A percentile compares a stretch with the other conserved stretches of the same genome.
phyloP scores from a whole-genome alignment of 1,284 basidiomycete species.

The Irpex rosettiformis region DNA sequence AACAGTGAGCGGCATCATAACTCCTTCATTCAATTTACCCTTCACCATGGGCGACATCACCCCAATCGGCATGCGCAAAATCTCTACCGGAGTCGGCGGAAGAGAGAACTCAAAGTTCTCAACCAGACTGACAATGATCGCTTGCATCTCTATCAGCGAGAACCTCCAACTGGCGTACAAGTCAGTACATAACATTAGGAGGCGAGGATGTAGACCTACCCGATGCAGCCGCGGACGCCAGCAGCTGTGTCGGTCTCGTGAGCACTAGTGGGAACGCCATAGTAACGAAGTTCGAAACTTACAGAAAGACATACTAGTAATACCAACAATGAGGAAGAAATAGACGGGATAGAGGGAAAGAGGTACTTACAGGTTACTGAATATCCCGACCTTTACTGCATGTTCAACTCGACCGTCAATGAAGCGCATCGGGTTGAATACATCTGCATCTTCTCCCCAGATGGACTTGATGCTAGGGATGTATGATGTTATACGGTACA shows the following conservation, averaged over 20 bases:
- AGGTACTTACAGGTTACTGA: constrained; percentile 6
- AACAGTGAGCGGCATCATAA: constrained; percentile 16
- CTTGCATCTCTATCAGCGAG: constrained; percentile 15
- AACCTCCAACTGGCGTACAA: constrained; percentile 10
- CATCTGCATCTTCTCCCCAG: constrained; percentile 13
- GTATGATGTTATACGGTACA: too few species aligned
- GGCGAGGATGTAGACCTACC: constrained; percentile 7
- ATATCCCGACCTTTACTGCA: constrained; percentile 2
- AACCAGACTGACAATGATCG: constrained; percentile 7
- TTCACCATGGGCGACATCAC: constrained; percentile 22
- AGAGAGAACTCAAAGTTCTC: constrained; percentile 15
- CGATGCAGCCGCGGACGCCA: constrained; percentile 13
- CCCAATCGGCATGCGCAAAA: constrained; percentile 19
- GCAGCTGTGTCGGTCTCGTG: too few species aligned
- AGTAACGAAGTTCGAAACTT: too few species aligned
- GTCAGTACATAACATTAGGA: neutral
- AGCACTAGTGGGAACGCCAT: too few species aligned
- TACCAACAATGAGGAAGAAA: too few species aligned
- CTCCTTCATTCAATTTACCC: constrained; percentile 18
- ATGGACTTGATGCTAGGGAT: constrained; percentile 1
- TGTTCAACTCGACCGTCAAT: constrained; percentile 4
- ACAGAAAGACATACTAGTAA: constrained; percentile 11
- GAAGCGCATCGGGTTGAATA: constrained; percentile 11
- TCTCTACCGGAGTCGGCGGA: constrained; percentile 18
- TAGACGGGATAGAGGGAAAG: too few species aligned